These are phyloP conservation scores for Arthrobotrys megalospora DNA, from an alignment of 2,329 filamentous ascomycete species.

Conservation along the genomic window DNA sequence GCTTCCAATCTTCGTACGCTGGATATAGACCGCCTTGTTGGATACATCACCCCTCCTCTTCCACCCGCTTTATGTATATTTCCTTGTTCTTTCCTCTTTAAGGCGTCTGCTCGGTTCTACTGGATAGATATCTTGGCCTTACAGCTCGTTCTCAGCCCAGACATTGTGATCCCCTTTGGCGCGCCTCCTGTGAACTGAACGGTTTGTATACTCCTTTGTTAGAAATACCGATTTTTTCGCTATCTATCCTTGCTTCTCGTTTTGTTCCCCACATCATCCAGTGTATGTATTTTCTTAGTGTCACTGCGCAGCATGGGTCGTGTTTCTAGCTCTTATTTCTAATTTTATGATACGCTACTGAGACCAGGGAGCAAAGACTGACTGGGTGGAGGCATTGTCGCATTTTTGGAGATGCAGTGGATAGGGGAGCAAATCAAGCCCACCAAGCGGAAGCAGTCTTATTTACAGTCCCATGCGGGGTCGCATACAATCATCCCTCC, in stretches of 20 bases:
- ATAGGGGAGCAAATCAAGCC: too few relatives aligned
- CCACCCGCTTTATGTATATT: conserved; percentile 4
- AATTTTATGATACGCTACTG: conserved; percentile 39
- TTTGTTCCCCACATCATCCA: not conserved
- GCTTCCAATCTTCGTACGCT: not conserved
- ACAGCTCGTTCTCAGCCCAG: conserved; percentile 18
- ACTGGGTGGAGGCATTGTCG: not conserved
- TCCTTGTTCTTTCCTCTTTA: conserved; percentile 3
- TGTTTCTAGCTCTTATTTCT: conserved; percentile 38
- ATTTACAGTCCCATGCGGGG: too few relatives aligned
- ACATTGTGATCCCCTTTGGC: not conserved
- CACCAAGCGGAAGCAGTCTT: too few relatives aligned
- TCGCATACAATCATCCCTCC: too few relatives aligned
- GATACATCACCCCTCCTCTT: not conserved
- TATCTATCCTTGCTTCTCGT: not conserved
- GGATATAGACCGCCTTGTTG: conserved; percentile 10
- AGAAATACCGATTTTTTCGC: conserved; percentile 21
- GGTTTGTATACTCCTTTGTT: conserved; percentile 49
- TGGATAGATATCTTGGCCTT: conserved; percentile 53
- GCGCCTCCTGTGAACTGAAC: conserved; percentile 15
- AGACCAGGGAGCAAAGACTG: not conserved
- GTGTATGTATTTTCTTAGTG: conserved; percentile 42
- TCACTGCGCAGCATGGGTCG: conserved; percentile 49
- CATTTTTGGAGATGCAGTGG: not conserved
- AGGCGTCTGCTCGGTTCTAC: conserved; percentile 46